Evolutionary conservation across 1,139 yeast genomes (phyloP).

Genomic region (Taphrina betulina): DNA sequence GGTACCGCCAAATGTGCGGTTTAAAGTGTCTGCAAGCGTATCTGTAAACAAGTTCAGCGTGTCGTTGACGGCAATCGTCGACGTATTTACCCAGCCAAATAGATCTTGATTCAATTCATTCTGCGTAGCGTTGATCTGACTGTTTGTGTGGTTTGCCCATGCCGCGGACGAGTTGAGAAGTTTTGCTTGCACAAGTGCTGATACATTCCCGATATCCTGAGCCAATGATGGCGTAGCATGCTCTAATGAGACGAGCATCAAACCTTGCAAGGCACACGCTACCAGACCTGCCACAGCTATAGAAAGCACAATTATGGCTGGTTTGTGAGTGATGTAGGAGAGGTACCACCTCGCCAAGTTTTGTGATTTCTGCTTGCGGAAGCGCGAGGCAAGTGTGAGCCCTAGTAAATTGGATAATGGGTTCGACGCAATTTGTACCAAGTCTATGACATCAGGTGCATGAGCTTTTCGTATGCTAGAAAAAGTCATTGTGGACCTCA

Average conservation of each 20-base stretch:
- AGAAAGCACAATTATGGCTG: constrained; percentile 44
- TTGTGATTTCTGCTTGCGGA: constrained; percentile 4
- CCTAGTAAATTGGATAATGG: constrained; percentile 36
- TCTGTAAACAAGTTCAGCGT: constrained; percentile 55
- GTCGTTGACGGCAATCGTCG: constrained; percentile 57
- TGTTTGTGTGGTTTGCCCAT: constrained; percentile 59
- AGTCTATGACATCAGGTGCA: constrained; percentile 39
- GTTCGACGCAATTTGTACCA: constrained; percentile 35
- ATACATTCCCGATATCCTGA: constrained; percentile 35
- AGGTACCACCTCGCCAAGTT: constrained; percentile 44
- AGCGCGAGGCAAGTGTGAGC: constrained; percentile 29
- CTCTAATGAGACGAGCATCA: constrained; percentile 44
- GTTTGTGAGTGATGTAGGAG: constrained; percentile 42
- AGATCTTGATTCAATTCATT: constrained; percentile 57
- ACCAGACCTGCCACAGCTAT: constrained; percentile 51
- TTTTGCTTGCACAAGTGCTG: constrained; percentile 28
- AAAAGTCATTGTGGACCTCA: constrained; percentile 34
- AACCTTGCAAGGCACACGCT: constrained; percentile 48
- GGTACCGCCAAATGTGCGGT: constrained; percentile 63
- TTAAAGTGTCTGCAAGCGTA: constrained; percentile 57
- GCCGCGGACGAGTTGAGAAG: constrained; percentile 39
- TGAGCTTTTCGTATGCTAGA: constrained; percentile 34
- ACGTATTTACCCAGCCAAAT: constrained; percentile 62
- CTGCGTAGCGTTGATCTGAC: constrained; percentile 51
- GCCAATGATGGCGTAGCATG: constrained; percentile 37